Percentiles rank a stretch among this genome's conserved stretches.
phyloP scores from a whole-genome alignment of 305 asterid genomes.

The Solanum chacoense region DNA sequence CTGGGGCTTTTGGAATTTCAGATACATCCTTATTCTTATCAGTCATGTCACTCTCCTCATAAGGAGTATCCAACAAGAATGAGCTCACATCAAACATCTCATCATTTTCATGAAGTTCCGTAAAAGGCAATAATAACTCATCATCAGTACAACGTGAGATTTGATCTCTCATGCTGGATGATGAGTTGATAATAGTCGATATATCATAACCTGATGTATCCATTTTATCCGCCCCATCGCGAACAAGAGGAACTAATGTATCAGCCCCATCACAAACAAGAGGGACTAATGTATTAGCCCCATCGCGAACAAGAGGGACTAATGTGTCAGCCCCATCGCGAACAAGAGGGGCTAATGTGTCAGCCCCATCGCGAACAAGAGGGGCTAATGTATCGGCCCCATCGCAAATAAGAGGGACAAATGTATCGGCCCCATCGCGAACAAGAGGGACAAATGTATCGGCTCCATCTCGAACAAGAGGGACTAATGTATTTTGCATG shows the following conservation, averaged over 20 bases:
- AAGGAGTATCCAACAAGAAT: slow-evolving; percentile 43
- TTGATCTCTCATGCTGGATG: slow-evolving; percentile 15
- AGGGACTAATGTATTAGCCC: not conserved
- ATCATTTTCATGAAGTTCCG: slow-evolving; percentile 10
- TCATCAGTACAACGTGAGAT: not conserved
- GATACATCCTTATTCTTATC: slow-evolving; percentile 7
- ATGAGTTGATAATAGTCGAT: not conserved
- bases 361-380: not conserved
- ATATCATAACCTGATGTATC: slow-evolving; percentile 10
- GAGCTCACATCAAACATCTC: slow-evolving; percentile 13
- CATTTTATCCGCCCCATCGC: not conserved
- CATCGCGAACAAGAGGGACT: not conserved
- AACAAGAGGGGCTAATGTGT: not conserved
- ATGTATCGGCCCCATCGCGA: not conserved
- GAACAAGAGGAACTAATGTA: not conserved
- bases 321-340: not conserved
- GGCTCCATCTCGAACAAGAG: not conserved
- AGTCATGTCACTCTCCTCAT: slow-evolving; percentile 9
- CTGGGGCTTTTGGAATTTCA: slow-evolving; percentile 5
- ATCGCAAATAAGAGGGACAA: not conserved
- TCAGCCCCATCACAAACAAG: not conserved
- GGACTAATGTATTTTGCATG: slow-evolving; percentile 5
- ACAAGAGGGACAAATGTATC: not conserved
- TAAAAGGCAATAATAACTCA: not conserved
- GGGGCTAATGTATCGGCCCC: not conserved